Evolutionary conservation across 2,329 filamentous ascomycete genomes (phyloP).

Genomic region (Cladobotryum protrusum): DNA sequence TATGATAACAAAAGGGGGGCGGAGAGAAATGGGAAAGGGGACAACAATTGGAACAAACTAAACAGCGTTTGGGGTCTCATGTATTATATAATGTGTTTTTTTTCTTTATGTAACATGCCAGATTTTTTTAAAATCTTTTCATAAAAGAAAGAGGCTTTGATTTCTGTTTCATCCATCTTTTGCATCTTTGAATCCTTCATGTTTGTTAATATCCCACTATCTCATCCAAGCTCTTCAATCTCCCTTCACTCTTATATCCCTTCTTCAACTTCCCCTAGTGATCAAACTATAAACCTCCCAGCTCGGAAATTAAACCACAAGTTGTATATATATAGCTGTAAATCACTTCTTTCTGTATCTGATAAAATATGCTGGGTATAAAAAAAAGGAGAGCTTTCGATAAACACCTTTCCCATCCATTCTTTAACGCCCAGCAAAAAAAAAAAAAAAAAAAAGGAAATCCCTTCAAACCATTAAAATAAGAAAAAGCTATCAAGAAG

Average conservation of each 20-base stretch:
- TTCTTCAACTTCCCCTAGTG: too few relatives aligned
- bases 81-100: background rate
- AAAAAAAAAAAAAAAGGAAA: background rate
- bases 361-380: background rate
- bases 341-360: background rate
- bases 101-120: background rate
- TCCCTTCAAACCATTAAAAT: background rate
- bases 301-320: background rate
- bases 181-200: too few relatives aligned
- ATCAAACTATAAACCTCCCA: too few relatives aligned
- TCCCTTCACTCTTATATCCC: too few relatives aligned
- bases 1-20: too few relatives aligned
- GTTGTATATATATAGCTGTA: background rate
- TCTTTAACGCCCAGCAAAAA: background rate
- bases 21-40: too few relatives aligned
- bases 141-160: background rate
- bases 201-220: too few relatives aligned
- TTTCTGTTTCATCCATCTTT: background rate
- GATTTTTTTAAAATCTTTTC: background rate
- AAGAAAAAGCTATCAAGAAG: background rate
- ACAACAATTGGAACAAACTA: too few relatives aligned
- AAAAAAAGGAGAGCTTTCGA: background rate
- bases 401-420: background rate
- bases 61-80: too few relatives aligned
- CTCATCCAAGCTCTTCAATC: too few relatives aligned